Base-by-base conservation (phyloP, 257 asterid genomes). In the Asclepias syriaca region DNA sequence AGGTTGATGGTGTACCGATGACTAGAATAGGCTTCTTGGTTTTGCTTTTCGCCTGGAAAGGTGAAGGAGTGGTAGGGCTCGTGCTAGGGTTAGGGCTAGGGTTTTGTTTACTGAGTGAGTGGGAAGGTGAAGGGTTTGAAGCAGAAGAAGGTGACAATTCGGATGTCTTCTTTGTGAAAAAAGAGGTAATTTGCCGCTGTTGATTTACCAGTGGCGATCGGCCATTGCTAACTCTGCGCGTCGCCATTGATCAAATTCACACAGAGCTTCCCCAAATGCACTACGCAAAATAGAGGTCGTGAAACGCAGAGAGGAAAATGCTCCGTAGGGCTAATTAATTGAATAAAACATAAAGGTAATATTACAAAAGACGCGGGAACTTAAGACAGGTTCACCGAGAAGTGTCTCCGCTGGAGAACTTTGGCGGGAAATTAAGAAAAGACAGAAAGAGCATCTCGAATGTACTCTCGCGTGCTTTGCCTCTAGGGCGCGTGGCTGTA, bases 181-280 rank as follows among this genome's bases (percentile, higher is more conserved):
- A 94, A 45, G 91, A 72, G 15, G 99, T 94, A 73, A 94, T 94
- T 73, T 89, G 96, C 34, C 90, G 80, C 87, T 90, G 96, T 63
- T 81, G 95, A 83, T 88, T 91, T 65, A 94, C 96, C 53, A 88
- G 74, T 24, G 99, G 97, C 29, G 99, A 94, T 34, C 97, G 86
- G 45, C 99, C 99, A 74, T 91, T 94, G 84, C 85, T 89, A 50
- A 85, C 1, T 48, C 84, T 87, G 29, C 88, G 89, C 58, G 96
- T 22, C 74, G 70, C 74, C 75, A 70, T 76, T 49, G 63, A 7
- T 37, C n/a, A 61, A 61, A 18, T 61, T 32, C 67, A 56, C 14
- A 21, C 29, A 37, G 4, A 34, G 29, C 50, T 64, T 64, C 29
- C 66, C 3, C 48, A 6, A 45, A 6, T 6, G 19, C 19, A 32